These are phyloP conservation scores for Blastobotrys aristatus DNA, from an alignment of 1,139 yeast genomes.

Conservation along the genomic window DNA sequence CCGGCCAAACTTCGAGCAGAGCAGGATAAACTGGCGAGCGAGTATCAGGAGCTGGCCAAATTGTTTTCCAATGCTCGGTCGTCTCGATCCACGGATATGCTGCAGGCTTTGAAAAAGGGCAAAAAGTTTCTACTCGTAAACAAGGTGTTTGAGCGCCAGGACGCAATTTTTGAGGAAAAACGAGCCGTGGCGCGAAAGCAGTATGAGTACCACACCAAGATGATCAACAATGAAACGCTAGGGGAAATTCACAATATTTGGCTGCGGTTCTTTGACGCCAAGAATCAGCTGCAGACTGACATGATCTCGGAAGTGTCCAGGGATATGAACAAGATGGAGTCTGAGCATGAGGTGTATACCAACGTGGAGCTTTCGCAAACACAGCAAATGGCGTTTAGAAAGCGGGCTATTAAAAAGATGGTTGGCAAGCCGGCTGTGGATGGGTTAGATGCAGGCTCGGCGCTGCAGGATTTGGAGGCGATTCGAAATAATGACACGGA, in stretches of 20 bases:
- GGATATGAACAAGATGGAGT: conserved; percentile 23
- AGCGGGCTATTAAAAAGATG: conserved; percentile 7
- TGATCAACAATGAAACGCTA: conserved; percentile 24
- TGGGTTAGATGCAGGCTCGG: conserved; percentile 17
- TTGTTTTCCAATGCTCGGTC: conserved; percentile 29
- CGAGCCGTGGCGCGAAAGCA: conserved; percentile 18
- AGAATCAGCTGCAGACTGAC: conserved; percentile 24
- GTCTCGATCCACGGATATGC: conserved; percentile 27
- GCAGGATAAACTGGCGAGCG: conserved; percentile 29
- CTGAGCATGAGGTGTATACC: conserved; percentile 20
- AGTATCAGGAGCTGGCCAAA: conserved; percentile 29
- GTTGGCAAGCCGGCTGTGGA: conserved; percentile 14
- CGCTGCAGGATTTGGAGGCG: conserved; percentile 20
- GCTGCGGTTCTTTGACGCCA: conserved; percentile 28
- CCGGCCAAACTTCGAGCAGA: conserved; percentile 18
- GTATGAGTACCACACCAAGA: conserved; percentile 23
- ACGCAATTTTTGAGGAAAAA: conserved; percentile 21
- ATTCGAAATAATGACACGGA: conserved; percentile 17
- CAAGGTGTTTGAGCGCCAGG: conserved; percentile 23
- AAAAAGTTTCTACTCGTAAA: conserved; percentile 21
- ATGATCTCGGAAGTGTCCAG: conserved; percentile 20
- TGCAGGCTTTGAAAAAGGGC: conserved; percentile 26
- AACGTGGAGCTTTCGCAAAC: conserved; percentile 3
- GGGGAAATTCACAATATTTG: conserved; percentile 30
- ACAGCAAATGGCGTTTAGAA: conserved; percentile 9